A percentile compares a stretch with the other conserved stretches of the same genome.
Conservation (phyloP, 495 filamentous ascomycete genomes). For the Penicillium arizonense region DNA sequence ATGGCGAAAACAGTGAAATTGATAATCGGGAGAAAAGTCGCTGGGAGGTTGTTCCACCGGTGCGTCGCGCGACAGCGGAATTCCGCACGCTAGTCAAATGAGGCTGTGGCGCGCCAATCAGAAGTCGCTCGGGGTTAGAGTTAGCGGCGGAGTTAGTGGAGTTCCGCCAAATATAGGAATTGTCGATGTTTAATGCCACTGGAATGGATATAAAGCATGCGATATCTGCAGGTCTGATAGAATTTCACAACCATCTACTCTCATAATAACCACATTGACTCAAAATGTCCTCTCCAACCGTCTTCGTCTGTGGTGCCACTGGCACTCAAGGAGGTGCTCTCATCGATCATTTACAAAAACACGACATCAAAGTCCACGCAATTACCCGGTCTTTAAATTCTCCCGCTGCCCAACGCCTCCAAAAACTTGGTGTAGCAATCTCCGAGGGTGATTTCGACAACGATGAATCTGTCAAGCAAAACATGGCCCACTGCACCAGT, state of each 20-base stretch:
- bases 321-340: constrained; percentile 49
- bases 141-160: constrained; percentile 8
- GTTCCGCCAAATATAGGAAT: constrained; percentile 7
- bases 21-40: background rate
- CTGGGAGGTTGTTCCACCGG: too few species aligned
- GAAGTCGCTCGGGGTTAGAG: background rate
- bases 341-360: constrained; percentile 33
- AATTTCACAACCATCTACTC: background rate
- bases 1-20: background rate
- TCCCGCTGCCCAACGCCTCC: constrained; percentile 30
- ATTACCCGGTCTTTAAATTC: constrained; percentile 39
- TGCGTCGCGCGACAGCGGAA: constrained; percentile 25
- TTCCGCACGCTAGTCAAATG: constrained; percentile 28
- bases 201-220: background rate
- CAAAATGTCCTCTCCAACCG: constrained; percentile 30
- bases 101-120: constrained; percentile 4
- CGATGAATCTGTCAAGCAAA: constrained; percentile 28
- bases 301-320: constrained; percentile 49
- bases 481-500: constrained; percentile 37
- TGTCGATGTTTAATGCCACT: too few species aligned
- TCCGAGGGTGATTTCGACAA: constrained; percentile 42
- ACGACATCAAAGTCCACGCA: constrained; percentile 37
- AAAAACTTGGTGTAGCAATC: constrained; percentile 36
- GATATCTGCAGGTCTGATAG: background rate
- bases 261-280: background rate